Evolutionary conservation across 768 basidiomycete species (phyloP), one percentile per base, ranked within the genome.

Genomic region (Lentinus tigrinus): DNA sequence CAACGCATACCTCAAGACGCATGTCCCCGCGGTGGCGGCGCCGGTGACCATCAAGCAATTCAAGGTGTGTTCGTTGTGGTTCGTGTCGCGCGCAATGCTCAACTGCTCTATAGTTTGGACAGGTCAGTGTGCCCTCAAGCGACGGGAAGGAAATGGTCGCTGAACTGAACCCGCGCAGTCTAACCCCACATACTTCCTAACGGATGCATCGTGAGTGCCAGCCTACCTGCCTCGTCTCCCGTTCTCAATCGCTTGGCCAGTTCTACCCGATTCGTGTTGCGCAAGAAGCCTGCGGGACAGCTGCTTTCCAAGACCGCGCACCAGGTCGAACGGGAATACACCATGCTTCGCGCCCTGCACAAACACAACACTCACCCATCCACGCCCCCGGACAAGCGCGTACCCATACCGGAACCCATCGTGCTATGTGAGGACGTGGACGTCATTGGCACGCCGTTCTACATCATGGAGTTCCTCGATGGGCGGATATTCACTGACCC

Each of bases 101-200:
- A 47, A 6, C 27, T 46, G 19, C 17, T 27, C 17, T 49, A 4
- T 61, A 95, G 92, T 94, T 91, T 73, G 93, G 92, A 44, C 93
- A 95, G 85, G 93, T 93, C 72, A 67, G 78, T 56, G 49, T 17
- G 28, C 42, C 49, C 3, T 8, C 19, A 11, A 34, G 19, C 36
- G 43, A 13, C 21, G 19, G 21, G 43, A 13, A n/a, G 21, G 3
- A 39, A 16, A 13, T 21, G 27, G 7, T 26, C 10, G 1, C 27
- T 27, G 24, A 27, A 23, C 21, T 23, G 10, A 23, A 24, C 2
- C 2, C 5, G 31, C 24, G 28, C 70, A 95, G 91, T 94, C 93
- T 8, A 99, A 99, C 68, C 96, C 96, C 0, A 98, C 96, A 0
- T 99, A 98, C 72, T 91, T 98, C 74, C 73, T 99, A 48, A 91